Percentiles rank a stretch among this genome's conserved stretches.
Evolutionary conservation across 495 filamentous ascomycete species (phyloP).

Genomic region (Chlorociboria aeruginascens): DNA sequence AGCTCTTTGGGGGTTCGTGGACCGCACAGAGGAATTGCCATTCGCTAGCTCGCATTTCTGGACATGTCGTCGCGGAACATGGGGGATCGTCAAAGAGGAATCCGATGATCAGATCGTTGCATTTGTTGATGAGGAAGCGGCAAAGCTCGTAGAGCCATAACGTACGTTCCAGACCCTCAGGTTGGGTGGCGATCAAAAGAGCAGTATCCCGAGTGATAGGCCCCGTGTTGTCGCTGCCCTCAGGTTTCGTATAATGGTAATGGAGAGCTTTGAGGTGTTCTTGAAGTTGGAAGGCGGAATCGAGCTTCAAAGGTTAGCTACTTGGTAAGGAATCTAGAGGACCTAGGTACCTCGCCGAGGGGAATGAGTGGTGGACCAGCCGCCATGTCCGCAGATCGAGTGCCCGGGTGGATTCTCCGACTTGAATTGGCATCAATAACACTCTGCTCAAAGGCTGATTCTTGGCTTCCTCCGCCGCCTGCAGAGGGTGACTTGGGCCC

Average conservation of each 20-base stretch:
- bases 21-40: constrained; percentile 99
- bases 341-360: constrained; percentile 64
- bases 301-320: constrained; percentile 42
- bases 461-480: constrained; percentile 40
- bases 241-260: constrained; percentile 58
- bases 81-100: constrained; percentile 84
- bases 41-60: constrained; percentile 95
- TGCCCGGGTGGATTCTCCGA: constrained; percentile 84
- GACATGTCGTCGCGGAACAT: constrained; percentile 77
- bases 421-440: constrained; percentile 44
- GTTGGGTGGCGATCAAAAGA: constrained; percentile 59
- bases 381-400: constrained; percentile 79
- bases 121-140: constrained; percentile 85
- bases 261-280: constrained; percentile 93
- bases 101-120: constrained; percentile 79
- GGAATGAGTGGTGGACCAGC: constrained; percentile 81
- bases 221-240: constrained; percentile 39
- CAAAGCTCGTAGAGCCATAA: constrained; percentile 98
- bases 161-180: constrained; percentile 65
- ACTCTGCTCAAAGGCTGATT: constrained; percentile 46
- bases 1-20: constrained; percentile 86
- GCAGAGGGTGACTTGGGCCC: constrained; percentile 69
- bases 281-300: constrained; percentile 95
- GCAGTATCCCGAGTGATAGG: constrained; percentile 69
- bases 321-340: background rate